phyloP scores from a whole-genome alignment of 306 rosid species.

The Begonia fuchsioides region DNA sequence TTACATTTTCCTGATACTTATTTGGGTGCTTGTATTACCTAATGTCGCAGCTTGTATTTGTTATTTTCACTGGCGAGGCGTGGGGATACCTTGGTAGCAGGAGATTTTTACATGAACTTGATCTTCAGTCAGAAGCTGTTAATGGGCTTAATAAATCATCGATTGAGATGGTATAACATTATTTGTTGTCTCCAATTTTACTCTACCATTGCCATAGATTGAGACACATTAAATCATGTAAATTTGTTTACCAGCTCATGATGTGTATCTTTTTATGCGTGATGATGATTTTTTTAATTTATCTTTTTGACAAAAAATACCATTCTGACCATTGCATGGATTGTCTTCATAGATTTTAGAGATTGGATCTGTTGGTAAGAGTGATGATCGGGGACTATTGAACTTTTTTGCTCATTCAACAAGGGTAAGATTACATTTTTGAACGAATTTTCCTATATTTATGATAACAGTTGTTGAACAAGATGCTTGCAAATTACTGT shows the following conservation, averaged over 20 bases:
- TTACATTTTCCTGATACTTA: not conserved
- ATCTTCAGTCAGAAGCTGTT: conserved; percentile 72
- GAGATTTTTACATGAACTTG: conserved; percentile 79
- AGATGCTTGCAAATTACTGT: no score
- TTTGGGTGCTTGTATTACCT: conserved; percentile 22
- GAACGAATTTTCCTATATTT: no score
- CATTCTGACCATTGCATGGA: not conserved
- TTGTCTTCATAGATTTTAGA: conserved; percentile 44
- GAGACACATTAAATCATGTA: no score
- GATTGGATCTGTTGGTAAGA: conserved; percentile 83
- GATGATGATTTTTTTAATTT: no score
- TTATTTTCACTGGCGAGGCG: conserved; percentile 73
- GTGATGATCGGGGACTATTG: conserved; percentile 36
- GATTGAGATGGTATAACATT: conserved; percentile 49
- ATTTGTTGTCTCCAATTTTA: no score
- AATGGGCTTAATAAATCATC: conserved; percentile 51
- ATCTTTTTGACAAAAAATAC: not conserved
- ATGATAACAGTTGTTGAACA: no score
- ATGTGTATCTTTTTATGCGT: no score
- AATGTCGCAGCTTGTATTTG: conserved; percentile 72
- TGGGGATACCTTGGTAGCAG: conserved; percentile 99
- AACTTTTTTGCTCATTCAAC: conserved; percentile 50
- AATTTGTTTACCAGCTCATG: no score
- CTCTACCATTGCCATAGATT: no score
- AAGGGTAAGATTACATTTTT: conserved; percentile 51